phyloP scores from a whole-genome alignment of 2,329 filamentous ascomycete species.

The Didymella sp. region DNA sequence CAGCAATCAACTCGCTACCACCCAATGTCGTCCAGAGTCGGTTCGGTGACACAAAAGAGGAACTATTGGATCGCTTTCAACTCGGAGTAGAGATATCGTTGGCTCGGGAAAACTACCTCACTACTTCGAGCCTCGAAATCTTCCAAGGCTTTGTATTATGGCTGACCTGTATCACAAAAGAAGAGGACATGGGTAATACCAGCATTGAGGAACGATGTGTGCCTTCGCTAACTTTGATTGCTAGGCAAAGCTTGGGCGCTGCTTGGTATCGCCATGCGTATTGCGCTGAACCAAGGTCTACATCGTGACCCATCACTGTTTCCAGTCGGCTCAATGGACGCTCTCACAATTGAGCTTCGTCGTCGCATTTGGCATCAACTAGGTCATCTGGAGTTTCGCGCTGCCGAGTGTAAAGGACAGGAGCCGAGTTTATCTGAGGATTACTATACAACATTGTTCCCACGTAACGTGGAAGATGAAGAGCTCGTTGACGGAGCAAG shows the following conservation, averaged over 20 bases:
- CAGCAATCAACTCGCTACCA: conserved; percentile 46
- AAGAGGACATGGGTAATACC: conserved; percentile 48
- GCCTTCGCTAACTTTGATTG: neutral
- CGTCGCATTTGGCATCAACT: conserved; percentile 50
- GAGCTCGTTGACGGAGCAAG: conserved; percentile 48
- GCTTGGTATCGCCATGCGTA: conserved; percentile 47
- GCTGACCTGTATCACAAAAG: conserved; percentile 48
- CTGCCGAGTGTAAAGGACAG: conserved; percentile 50
- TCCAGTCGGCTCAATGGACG: conserved; percentile 46
- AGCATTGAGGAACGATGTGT: neutral
- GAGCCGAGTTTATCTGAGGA: conserved; percentile 49
- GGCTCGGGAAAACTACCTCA: conserved; percentile 48
- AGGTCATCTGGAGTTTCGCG: conserved; percentile 48
- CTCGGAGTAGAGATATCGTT: conserved; percentile 47
- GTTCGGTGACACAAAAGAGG: conserved; percentile 45
- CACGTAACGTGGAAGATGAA: conserved; percentile 50
- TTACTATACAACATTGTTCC: conserved; percentile 48
- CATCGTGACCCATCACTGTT: conserved; percentile 50
- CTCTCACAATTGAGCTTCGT: conserved; percentile 47
- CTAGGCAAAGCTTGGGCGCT: conserved; percentile 49
- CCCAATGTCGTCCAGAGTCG: conserved; percentile 38
- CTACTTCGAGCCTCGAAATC: conserved; percentile 47
- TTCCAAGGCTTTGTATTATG: conserved; percentile 49
- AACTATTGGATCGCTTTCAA: conserved; percentile 42
- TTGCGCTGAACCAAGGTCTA: conserved; percentile 48